These are phyloP conservation scores for Botrytis cinerea DNA, from an alignment of 2,329 filamentous ascomycete species.

Conservation along the genomic window DNA sequence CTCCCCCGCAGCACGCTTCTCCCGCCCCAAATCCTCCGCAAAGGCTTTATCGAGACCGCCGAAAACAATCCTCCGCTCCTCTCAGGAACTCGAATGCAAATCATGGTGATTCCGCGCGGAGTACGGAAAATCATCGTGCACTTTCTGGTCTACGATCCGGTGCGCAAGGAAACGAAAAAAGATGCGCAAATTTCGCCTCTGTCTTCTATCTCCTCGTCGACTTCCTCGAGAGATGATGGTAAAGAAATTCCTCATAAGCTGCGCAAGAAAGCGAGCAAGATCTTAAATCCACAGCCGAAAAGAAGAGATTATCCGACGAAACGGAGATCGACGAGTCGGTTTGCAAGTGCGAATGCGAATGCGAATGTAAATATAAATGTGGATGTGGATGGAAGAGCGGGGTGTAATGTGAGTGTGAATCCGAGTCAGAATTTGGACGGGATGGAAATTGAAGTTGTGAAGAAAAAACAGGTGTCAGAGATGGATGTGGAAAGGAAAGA, in stretches of 20 bases:
- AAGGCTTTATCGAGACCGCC: slow-evolving; percentile 23
- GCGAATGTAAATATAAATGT: not conserved
- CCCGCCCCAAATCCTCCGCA: not conserved
- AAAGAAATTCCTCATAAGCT: not conserved
- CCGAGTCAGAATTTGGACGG: not conserved
- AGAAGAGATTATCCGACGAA: not conserved
- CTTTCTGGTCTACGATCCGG: slow-evolving; percentile 24
- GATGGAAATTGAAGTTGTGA: slow-evolving; percentile 3
- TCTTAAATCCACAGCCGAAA: not conserved
- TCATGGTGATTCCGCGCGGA: slow-evolving; percentile 27
- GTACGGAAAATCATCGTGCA: slow-evolving; percentile 13
- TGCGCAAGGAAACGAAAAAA: not conserved
- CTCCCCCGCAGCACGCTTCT: slow-evolving; percentile 25
- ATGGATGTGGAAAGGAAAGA: not conserved
- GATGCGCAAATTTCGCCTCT: not conserved
- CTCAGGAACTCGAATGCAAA: slow-evolving; percentile 29
- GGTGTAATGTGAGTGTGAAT: not conserved
- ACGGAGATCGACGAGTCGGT: not conserved
- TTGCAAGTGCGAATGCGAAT: not conserved
- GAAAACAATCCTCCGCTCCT: slow-evolving; percentile 28
- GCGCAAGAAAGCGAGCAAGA: not conserved
- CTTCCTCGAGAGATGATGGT: rapidly evolving
- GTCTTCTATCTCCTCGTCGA: not conserved
- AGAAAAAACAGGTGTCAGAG: rapidly evolving
- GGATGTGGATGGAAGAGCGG: not conserved